phyloP scores from a whole-genome alignment of 805 yeast species.

The Kluyveromyces starmeri region DNA sequence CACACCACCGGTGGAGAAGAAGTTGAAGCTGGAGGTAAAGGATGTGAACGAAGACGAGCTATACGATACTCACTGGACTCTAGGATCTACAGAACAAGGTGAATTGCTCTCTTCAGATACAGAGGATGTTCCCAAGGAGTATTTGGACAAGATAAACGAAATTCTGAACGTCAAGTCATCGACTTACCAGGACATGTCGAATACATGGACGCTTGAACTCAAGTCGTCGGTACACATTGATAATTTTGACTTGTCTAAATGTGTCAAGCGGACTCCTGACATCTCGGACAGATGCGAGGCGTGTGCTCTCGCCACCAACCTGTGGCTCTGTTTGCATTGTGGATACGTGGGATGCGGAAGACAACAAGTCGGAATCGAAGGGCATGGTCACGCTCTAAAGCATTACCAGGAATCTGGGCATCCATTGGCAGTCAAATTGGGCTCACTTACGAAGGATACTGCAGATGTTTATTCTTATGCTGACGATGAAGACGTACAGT shows the following conservation, averaged over 20 bases:
- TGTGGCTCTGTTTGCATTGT: constrained; percentile 90
- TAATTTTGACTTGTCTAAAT: constrained; percentile 36
- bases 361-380: constrained; percentile 88
- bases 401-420: constrained; percentile 58
- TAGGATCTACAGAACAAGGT: constrained; percentile 8
- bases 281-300: constrained; percentile 39
- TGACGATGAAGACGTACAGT: constrained; percentile 83
- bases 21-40: constrained; percentile 24
- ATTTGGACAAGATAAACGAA: constrained; percentile 11
- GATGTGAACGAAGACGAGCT: constrained; percentile 26
- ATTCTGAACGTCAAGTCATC: constrained; percentile 25
- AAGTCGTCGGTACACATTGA: constrained; percentile 69
- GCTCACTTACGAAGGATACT: constrained; percentile 71
- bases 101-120: constrained; percentile 16
- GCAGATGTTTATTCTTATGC: constrained; percentile 79
- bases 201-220: constrained; percentile 89
- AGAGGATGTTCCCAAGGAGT: constrained; percentile 4
- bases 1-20: constrained; percentile 17
- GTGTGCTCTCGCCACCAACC: constrained; percentile 63
- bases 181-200: constrained; percentile 46
- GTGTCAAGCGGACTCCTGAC: constrained; percentile 1
- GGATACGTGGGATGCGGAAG: constrained; percentile 95
- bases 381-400: constrained; percentile 79
- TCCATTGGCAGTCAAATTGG: constrained; percentile 81
- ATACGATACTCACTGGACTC: constrained; percentile 24